Evolutionary conservation across 768 basidiomycete species (phyloP).

Genomic region (Russula virescens): DNA sequence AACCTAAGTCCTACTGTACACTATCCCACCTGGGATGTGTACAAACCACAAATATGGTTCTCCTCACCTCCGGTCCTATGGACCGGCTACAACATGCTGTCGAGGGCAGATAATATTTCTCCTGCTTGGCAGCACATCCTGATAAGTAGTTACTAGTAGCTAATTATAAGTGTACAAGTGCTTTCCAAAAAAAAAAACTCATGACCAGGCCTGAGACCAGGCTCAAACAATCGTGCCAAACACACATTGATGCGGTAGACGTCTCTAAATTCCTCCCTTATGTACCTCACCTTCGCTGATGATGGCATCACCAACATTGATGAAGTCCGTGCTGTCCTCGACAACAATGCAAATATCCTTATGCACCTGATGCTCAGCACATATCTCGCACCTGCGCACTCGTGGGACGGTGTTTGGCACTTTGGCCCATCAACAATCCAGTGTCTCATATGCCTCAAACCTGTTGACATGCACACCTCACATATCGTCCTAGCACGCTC

Average conservation of each 20-base stretch:
- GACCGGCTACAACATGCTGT: too few species aligned
- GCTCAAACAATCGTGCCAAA: too few species aligned
- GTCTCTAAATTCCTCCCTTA: constrained; percentile 57
- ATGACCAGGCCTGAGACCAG: too few species aligned
- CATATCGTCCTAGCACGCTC: constrained; percentile 58
- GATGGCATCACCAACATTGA: constrained; percentile 67
- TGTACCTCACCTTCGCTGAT: constrained; percentile 64
- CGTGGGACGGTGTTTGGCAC: constrained; percentile 61
- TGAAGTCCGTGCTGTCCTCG: constrained; percentile 58
- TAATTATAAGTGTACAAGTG: too few species aligned
- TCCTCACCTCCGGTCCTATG: too few species aligned
- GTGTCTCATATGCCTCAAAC: constrained; percentile 62
- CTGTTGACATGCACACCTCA: constrained; percentile 64
- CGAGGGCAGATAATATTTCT: too few species aligned
- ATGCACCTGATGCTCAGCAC: constrained; percentile 60
- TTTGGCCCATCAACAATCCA: constrained; percentile 59
- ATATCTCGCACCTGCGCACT: constrained; percentile 55
- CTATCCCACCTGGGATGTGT: too few species aligned
- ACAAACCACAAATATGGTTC: too few species aligned
- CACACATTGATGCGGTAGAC: constrained; percentile 68
- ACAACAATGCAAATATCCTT: constrained; percentile 52
- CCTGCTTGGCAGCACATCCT: too few species aligned
- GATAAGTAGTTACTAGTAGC: too few species aligned
- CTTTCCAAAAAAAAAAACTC: too few species aligned
- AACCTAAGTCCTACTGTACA: too few species aligned